These are phyloP conservation scores for Rosa persica DNA, from an alignment of 306 rosid genomes.

Conservation along the genomic window DNA sequence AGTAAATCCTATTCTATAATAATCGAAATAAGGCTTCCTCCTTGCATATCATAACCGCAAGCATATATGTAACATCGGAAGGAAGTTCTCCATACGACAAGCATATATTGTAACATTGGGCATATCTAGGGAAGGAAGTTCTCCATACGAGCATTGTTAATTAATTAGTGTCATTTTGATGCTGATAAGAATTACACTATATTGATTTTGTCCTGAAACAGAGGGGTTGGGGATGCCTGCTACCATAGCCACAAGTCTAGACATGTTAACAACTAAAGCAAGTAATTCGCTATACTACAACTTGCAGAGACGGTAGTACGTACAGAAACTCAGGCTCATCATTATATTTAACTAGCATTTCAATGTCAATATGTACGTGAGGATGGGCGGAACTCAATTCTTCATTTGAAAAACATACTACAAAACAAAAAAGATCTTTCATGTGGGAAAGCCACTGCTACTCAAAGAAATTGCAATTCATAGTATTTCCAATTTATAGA, in stretches of 20 bases:
- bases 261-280: background rate
- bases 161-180: background rate
- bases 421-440: background rate
- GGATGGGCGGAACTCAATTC: background rate
- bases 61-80: background rate
- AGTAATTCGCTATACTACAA: background rate
- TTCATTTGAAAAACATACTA: background rate
- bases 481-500: background rate
- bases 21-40: background rate
- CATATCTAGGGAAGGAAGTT: background rate
- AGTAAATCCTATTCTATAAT: background rate
- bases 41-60: slow-evolving; percentile 13
- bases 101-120: background rate
- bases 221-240: background rate
- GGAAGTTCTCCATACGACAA: no score
- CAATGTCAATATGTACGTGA: background rate
- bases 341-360: background rate
- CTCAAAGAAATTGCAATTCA: background rate
- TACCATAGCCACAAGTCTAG: background rate
- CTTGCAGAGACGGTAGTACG: background rate
- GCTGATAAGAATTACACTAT: background rate
- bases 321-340: background rate
- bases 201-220: background rate
- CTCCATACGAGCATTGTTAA: background rate
- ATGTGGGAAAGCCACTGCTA: background rate